Base-by-base conservation (phyloP, 371 early-diverging fungal species). In the Quaeritorhiza haematococci region DNA sequence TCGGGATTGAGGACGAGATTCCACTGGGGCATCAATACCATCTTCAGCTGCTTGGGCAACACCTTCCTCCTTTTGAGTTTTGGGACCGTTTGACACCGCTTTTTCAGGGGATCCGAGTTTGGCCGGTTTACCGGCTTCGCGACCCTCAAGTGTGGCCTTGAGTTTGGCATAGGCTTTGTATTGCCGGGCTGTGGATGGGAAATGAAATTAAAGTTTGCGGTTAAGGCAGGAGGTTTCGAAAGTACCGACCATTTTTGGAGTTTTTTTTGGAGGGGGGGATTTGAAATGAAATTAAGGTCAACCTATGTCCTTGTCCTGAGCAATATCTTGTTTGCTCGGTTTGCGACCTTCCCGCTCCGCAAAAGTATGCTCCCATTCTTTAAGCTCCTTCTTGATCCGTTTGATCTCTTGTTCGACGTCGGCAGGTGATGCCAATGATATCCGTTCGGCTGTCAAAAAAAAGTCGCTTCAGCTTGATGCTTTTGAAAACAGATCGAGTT, bases 331-430 rank as follows among this genome's bases (percentile, higher is more conserved):
- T 67, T 75, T 80, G 46, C 63, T 64, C n/a, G 81, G 79, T 58
- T 76, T 76, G 19, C 79, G n/a, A 1, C 75, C 79, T 26, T 78
- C 53, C 24, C 45, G 30, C 0, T 49, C 54, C 5, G 62, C 47
- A 59, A 80, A 80, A 3, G 48, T 21, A 29, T 64, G 68, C 55
- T 80, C 81, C 81, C 81, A 80, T n/a, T 69, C 72, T 56, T 80
- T 80, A 38, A 80, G 73, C 58, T 76, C 78, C 27, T 60, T 51
- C 57, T 74, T 73, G 35, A 78, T 43, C 35, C 55, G 23, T 59
- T 75, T 74, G 52, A 78, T 3, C 52, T 74, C n/a, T n/a, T n/a
- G n/a, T n/a, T n/a, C n/a, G n/a, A n/a, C n/a, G n/a, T n/a, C n/a
- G n/a, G n/a, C n/a, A n/a, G n/a, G n/a, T n/a, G n/a, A n/a, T n/a